Conservation (phyloP, 163 green algal species). For the Scenedesmus sp. region DNA sequence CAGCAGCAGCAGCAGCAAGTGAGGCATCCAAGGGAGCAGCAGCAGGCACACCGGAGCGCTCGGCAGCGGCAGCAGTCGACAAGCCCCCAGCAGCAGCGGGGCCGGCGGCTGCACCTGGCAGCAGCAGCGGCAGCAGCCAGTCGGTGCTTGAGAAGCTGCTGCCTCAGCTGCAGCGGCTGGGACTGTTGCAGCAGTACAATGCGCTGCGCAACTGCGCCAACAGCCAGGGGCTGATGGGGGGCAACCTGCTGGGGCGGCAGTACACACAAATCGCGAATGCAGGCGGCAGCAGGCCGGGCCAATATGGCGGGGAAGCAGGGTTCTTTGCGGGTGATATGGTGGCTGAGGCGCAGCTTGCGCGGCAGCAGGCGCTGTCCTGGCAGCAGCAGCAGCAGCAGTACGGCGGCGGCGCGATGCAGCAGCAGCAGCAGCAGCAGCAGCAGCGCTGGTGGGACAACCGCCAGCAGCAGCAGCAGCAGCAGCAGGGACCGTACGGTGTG, state of each 20-base stretch:
- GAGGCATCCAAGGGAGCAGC: background rate
- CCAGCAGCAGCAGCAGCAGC: constrained; percentile 32
- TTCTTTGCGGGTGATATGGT: background rate
- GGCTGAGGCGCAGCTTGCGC: background rate
- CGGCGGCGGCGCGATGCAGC: background rate
- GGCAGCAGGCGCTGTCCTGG: background rate
- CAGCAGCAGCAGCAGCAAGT: background rate
- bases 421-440: constrained; percentile 5
- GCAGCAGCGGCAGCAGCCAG: background rate
- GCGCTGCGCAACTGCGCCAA: constrained; percentile 5
- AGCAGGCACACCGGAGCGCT: background rate
- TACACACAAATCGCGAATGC: background rate
- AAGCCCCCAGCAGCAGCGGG: constrained; percentile 6
- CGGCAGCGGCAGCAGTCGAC: background rate
- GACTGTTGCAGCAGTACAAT: constrained; percentile 16
- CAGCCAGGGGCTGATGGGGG: background rate
- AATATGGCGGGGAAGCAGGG: background rate
- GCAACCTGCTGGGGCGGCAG: background rate
- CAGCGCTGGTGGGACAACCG: background rate
- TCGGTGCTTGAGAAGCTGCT: constrained; percentile 22
- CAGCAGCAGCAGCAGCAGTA: constrained; percentile 27
- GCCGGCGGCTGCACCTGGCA: background rate
- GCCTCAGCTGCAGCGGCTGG: constrained; percentile 22
- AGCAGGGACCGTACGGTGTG: background rate
- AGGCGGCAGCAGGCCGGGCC: background rate